Conservation (phyloP, 805 yeast genomes). For the Lipomyces orientalis region DNA sequence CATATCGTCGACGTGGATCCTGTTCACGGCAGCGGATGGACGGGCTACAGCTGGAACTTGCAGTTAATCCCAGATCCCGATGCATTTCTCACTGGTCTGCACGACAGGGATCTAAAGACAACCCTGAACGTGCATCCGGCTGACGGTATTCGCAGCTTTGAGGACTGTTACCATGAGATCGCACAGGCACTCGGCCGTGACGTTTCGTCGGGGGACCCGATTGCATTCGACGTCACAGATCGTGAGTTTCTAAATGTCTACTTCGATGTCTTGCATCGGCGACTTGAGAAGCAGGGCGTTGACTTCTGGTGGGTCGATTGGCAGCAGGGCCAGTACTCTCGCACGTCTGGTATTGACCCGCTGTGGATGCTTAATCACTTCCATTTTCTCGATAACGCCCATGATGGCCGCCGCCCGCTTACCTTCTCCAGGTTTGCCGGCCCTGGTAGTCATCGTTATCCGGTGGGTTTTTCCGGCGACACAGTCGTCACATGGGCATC, state of each 20-base stretch:
- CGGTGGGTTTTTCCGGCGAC: conserved; percentile 8
- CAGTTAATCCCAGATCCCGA: conserved; percentile 3
- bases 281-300: conserved; percentile 6
- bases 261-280: conserved; percentile 8
- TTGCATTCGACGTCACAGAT: conserved; percentile 7
- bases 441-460: conserved; percentile 6
- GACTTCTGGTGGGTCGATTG: conserved; percentile 10
- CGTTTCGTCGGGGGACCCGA: conserved; percentile 3
- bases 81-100: conserved; percentile 6
- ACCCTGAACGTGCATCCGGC: conserved; percentile 12
- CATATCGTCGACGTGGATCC: conserved; percentile 3
- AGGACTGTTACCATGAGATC: background rate
- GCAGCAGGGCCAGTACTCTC: conserved; percentile 1
- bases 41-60: conserved; percentile 11
- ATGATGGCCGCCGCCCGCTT: conserved; percentile 5
- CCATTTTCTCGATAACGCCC: conserved; percentile 4
- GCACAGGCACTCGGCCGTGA: conserved; percentile 9
- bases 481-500: conserved; percentile 9
- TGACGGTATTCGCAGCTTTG: conserved; percentile 7
- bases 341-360: conserved; percentile 3
- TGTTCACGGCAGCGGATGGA: conserved; percentile 8
- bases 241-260: background rate
- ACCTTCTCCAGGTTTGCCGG: conserved; percentile 5
- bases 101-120: conserved; percentile 7
- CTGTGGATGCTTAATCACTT: conserved; percentile 10